phyloP scores from a whole-genome alignment of 345 rosid genomes.

The Turnera subulata region DNA sequence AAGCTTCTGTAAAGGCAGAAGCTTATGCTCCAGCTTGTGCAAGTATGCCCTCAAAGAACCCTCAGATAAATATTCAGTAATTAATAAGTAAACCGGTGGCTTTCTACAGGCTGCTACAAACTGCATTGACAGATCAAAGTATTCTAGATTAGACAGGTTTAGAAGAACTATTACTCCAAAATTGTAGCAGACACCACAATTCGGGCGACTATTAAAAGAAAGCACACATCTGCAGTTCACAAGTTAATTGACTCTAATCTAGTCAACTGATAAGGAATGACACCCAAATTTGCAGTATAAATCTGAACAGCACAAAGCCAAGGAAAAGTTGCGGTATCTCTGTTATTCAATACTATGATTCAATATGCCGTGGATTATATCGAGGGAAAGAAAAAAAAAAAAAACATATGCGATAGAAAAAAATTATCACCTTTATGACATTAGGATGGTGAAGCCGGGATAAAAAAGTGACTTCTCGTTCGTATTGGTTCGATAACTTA shows the following conservation, averaged over 20 bases:
- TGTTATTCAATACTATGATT: background rate
- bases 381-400: too few species aligned
- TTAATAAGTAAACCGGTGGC: conserved; percentile 61
- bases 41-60: conserved; percentile 85
- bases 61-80: conserved; percentile 66
- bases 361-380: too few species aligned
- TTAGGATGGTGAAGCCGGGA: conserved; percentile 68
- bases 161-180: too few species aligned
- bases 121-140: conserved; percentile 33
- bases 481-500: conserved; percentile 79
- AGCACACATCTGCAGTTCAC: background rate
- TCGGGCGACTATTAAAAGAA: background rate
- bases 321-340: background rate
- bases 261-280: background rate
- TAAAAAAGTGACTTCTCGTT: conserved; percentile 78
- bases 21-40: conserved; percentile 83
- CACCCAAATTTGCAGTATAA: background rate
- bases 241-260: background rate
- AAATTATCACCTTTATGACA: conserved; percentile 66
- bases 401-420: background rate
- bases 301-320: background rate
- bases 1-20: conserved; percentile 61
- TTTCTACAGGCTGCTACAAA: conserved; percentile 72
- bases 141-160: background rate
- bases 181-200: too few species aligned